Evolutionary conservation across 2,329 filamentous ascomycete genomes (phyloP).

Genomic region (Zymoseptoria ardabiliae): DNA sequence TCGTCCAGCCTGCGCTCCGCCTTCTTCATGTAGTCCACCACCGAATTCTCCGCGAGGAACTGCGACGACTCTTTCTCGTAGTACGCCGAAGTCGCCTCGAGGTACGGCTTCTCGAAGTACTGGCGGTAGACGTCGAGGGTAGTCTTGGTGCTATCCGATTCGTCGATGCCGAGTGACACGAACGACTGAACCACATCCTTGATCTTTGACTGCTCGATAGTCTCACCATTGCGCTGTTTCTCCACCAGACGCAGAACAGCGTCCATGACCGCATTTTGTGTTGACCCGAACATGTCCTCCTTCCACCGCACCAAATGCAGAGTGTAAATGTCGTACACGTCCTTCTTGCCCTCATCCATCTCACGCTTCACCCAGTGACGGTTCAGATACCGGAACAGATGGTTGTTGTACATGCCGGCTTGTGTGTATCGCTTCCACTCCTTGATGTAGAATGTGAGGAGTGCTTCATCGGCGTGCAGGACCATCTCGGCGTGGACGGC

Average conservation of each 20-base stretch:
- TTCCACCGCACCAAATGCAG: conserved; percentile 95
- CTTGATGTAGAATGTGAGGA: conserved; percentile 87
- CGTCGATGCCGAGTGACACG: conserved; percentile 85
- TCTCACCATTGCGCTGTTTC: conserved; percentile 95
- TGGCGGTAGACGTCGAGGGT: conserved; percentile 90
- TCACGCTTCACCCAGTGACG: conserved; percentile 98
- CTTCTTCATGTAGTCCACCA: conserved; percentile 99
- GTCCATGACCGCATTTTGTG: conserved; percentile 85
- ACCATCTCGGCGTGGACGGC: conserved; percentile 64
- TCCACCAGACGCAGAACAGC: conserved; percentile 92
- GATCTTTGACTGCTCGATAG: conserved; percentile 93
- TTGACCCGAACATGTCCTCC: conserved; percentile 75
- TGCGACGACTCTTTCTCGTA: conserved; percentile 89
- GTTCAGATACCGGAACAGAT: conserved; percentile 92
- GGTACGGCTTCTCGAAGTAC: conserved; percentile 89
- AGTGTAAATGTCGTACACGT: conserved; percentile 96
- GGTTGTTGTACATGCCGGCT: conserved; percentile 94
- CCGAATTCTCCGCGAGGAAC: conserved; percentile 92
- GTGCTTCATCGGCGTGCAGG: conserved; percentile 77
- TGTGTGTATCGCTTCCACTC: conserved; percentile 96
- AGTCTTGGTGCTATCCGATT: conserved; percentile 84
- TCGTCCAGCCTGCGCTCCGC: conserved; percentile 82
- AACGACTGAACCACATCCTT: conserved; percentile 97
- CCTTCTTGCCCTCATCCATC: conserved; percentile 98
- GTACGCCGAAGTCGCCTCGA: conserved; percentile 74